Conservation (phyloP, 768 basidiomycete species). For the Boletus rufocinnamomeus region DNA sequence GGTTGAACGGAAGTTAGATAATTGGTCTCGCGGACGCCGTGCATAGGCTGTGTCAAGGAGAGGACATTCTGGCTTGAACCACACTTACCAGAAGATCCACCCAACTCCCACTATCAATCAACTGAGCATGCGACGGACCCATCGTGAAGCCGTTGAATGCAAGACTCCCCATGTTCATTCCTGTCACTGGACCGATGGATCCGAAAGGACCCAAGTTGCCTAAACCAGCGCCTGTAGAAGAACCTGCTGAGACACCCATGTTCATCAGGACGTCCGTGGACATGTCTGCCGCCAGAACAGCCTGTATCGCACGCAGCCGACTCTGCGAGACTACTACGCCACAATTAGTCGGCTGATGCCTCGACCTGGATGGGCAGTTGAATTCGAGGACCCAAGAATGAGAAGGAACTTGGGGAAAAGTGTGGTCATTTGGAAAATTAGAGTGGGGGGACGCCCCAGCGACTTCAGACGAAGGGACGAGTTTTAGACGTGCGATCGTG, state of each 20-base stretch:
- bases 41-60: background rate
- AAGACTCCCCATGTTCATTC: constrained; percentile 29
- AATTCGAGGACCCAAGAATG: constrained; percentile 73
- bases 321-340: constrained; percentile 76
- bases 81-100: constrained; percentile 34
- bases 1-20: background rate
- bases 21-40: background rate
- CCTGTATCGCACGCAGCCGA: constrained; percentile 74
- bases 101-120: constrained; percentile 28
- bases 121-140: constrained; percentile 25
- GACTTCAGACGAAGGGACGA: constrained; percentile 35
- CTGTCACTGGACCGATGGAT: constrained; percentile 21
- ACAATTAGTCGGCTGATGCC: constrained; percentile 42
- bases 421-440: constrained; percentile 26
- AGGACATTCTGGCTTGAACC: background rate
- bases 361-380: constrained; percentile 39
- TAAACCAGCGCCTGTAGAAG: constrained; percentile 19
- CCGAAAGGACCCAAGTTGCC: constrained; percentile 30
- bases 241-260: constrained; percentile 19
- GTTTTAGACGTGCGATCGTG: constrained; percentile 55
- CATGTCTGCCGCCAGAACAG: constrained; percentile 44
- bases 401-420: constrained; percentile 27
- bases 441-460: constrained; percentile 12
- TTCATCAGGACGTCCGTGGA: constrained; percentile 28
- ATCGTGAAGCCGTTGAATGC: constrained; percentile 27